Conservation (phyloP, 306 rosid species). For the Fagus crenata region DNA sequence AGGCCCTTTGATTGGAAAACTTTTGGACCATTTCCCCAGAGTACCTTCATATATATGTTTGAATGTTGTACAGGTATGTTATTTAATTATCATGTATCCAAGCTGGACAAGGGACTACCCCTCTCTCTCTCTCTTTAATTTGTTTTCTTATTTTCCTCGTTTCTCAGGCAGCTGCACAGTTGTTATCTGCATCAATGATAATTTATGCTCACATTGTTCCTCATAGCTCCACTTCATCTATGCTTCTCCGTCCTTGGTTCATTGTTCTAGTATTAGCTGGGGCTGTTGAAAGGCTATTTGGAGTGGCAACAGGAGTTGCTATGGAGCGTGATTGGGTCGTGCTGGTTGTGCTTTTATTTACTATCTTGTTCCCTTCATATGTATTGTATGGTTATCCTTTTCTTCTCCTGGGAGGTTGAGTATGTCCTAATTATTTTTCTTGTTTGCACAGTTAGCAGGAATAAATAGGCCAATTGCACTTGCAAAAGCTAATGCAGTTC, state of each 20-base stretch:
- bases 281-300: slow-evolving; percentile 83
- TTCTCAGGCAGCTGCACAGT: slow-evolving; percentile 84
- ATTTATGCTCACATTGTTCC: slow-evolving; percentile 67
- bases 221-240: slow-evolving; percentile 52
- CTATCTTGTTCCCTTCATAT: slow-evolving; percentile 29
- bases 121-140: slow-evolving; percentile 10
- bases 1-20: slow-evolving; percentile 84
- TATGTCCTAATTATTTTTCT: slow-evolving; percentile 13
- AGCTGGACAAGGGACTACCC: neutral
- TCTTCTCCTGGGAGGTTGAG: neutral
- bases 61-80: slow-evolving; percentile 71
- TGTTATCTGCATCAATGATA: slow-evolving; percentile 75
- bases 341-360: slow-evolving; percentile 56
- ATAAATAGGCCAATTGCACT: slow-evolving; percentile 91
- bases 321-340: slow-evolving; percentile 99
- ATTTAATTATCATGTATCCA: slow-evolving; percentile 12
- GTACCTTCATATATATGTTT: slow-evolving; percentile 67
- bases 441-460: slow-evolving; percentile 76
- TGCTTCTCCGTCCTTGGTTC: slow-evolving; percentile 85
- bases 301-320: slow-evolving; percentile 85
- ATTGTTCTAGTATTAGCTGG: slow-evolving; percentile 69
- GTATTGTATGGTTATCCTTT: neutral
- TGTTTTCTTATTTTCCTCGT: slow-evolving; percentile 15
- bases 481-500: slow-evolving; percentile 87
- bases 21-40: slow-evolving; percentile 84